Conservation (phyloP, 805 yeast species). For the Clavispora phyllophila region DNA sequence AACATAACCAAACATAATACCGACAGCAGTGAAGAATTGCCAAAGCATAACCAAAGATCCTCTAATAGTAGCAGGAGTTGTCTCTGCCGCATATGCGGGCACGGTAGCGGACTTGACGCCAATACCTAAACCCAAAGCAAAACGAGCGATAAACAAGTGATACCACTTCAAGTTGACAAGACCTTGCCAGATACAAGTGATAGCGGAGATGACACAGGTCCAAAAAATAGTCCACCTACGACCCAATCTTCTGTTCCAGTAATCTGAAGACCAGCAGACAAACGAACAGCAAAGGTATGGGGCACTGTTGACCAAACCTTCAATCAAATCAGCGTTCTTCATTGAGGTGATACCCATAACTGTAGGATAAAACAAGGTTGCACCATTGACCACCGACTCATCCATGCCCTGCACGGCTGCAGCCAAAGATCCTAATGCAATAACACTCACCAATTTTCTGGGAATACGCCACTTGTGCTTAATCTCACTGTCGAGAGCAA, state of each 20-base stretch:
- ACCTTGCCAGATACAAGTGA: conserved; percentile 66
- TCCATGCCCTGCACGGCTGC: conserved; percentile 77
- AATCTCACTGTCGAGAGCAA: conserved; percentile 45
- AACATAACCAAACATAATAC: conserved; percentile 63
- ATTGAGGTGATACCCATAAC: conserved; percentile 43
- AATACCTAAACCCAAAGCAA: conserved; percentile 58
- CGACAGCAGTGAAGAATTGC: conserved; percentile 75
- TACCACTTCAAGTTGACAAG: conserved; percentile 52
- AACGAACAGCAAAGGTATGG: conserved; percentile 61
- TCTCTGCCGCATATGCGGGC: conserved; percentile 44
- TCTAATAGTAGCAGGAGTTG: conserved; percentile 44
- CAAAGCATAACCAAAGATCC: conserved; percentile 68
- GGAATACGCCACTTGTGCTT: conserved; percentile 41
- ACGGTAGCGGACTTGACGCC: conserved; percentile 66
- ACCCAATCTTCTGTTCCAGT: conserved; percentile 47
- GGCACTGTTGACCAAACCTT: conserved; percentile 60
- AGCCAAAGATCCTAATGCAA: conserved; percentile 60
- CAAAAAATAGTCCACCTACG: conserved; percentile 57
- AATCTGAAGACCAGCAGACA: conserved; percentile 59
- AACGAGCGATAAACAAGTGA: conserved; percentile 55
- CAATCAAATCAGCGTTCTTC: conserved; percentile 48
- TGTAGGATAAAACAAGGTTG: conserved; percentile 53
- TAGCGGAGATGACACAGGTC: conserved; percentile 54
- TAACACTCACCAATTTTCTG: conserved; percentile 45
- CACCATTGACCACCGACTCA: conserved; percentile 67